Percentiles rank a stretch among this genome's conserved stretches.
phyloP scores from a whole-genome alignment of 805 yeast species.

The Monosporozyma yasuniensis region DNA sequence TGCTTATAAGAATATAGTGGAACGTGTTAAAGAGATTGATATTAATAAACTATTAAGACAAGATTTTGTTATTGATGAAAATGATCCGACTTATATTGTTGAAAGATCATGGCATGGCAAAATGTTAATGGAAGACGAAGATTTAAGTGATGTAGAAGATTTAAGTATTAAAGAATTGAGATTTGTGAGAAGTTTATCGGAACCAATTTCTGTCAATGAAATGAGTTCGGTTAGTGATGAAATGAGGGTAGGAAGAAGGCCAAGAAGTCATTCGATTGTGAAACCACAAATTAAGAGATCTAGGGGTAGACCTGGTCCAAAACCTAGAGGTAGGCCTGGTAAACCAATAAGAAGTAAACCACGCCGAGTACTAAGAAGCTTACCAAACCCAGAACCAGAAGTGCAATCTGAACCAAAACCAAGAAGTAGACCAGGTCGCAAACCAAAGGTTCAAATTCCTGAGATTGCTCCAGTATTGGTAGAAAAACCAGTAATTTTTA shows the following conservation, averaged over 20 bases:
- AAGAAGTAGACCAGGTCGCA: not conserved
- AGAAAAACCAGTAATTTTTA: not conserved
- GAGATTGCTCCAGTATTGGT: not conserved
- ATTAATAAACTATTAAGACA: slow-evolving; percentile 7
- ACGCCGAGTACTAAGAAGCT: too few relatives aligned
- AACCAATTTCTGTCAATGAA: not conserved
- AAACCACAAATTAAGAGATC: not conserved
- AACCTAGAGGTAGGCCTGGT: not conserved
- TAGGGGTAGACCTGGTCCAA: not conserved
- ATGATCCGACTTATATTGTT: slow-evolving; percentile 8
- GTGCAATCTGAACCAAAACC: too few relatives aligned
- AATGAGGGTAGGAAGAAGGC: not conserved
- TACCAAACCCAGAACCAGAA: too few relatives aligned
- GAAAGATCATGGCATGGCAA: slow-evolving; percentile 27
- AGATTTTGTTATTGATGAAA: slow-evolving; percentile 27
- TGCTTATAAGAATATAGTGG: slow-evolving; percentile 6
- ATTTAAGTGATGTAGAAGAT: slow-evolving; percentile 27
- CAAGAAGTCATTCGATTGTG: not conserved
- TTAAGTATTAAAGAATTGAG: slow-evolving; percentile 1
- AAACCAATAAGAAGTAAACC: too few relatives aligned
- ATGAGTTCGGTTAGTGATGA: not conserved
- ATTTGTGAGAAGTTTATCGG: not conserved
- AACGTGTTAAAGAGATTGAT: slow-evolving; percentile 8
- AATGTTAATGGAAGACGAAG: slow-evolving; percentile 23
- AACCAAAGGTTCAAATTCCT: not conserved